phyloP scores from a whole-genome alignment of 2,329 filamentous ascomycete genomes.

The Clonostachys rosea region DNA sequence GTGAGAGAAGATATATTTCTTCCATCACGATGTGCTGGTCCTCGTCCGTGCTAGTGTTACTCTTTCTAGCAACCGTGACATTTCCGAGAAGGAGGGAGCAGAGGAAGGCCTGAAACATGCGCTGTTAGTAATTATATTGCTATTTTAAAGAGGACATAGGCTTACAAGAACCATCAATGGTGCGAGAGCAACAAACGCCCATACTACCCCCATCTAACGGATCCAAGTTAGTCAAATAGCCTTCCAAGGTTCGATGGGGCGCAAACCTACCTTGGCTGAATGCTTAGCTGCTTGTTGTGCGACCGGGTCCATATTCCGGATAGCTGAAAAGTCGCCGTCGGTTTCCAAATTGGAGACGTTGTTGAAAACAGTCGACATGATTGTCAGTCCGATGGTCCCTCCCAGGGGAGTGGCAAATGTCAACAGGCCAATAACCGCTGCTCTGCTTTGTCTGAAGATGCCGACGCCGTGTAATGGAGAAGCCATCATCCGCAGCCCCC shows the following conservation, averaged over 20 bases:
- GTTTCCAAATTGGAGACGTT: conserved; percentile 35
- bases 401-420: conserved; percentile 57
- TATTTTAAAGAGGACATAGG: background rate
- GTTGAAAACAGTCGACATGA: conserved; percentile 68
- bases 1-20: conserved; percentile 19
- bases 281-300: conserved; percentile 9
- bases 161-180: conserved; percentile 47
- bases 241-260: conserved; percentile 20
- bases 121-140: conserved; percentile 3
- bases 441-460: conserved; percentile 52
- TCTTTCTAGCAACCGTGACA: conserved; percentile 17
- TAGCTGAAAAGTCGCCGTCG: conserved; percentile 13
- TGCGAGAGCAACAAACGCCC: conserved; percentile 57
- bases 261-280: conserved; percentile 16
- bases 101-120: conserved; percentile 12
- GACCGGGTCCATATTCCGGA: conserved; percentile 7
- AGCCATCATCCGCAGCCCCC: conserved; percentile 62
- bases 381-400: conserved; percentile 58
- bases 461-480: conserved; percentile 58
- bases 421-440: conserved; percentile 55
- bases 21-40: conserved; percentile 15
- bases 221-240: background rate
- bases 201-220: conserved; percentile 49
- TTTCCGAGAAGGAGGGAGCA: conserved; percentile 20
- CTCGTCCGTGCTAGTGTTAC: conserved; percentile 15